A percentile compares a stretch with the other conserved stretches of the same genome.
phyloP scores from a whole-genome alignment of 768 basidiomycete genomes.

The Boletellus sp. region DNA sequence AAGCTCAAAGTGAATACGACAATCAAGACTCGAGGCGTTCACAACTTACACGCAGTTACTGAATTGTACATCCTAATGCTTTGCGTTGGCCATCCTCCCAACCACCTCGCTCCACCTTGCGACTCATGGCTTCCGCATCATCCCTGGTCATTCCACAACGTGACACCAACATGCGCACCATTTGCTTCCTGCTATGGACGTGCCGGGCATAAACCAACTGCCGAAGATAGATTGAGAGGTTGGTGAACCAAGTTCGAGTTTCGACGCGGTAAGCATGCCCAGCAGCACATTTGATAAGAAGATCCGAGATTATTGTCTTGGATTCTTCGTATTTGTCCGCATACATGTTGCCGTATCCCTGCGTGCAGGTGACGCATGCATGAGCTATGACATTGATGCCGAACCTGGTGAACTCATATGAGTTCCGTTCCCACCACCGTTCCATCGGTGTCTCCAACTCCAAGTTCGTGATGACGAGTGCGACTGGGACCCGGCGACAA shows the following conservation, averaged over 20 bases:
- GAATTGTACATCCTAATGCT: conserved; percentile 13
- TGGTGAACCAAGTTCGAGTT: conserved; percentile 23
- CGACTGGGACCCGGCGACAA: conserved; percentile 34
- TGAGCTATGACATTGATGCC: conserved; percentile 23
- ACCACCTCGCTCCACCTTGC: conserved; percentile 15
- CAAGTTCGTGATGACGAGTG: conserved; percentile 39
- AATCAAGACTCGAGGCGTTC: not conserved
- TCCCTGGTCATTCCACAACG: conserved; percentile 24
- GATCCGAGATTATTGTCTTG: conserved; percentile 22
- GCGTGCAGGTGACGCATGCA: conserved; percentile 32
- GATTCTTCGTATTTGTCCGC: conserved; percentile 37
- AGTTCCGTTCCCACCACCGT: conserved; percentile 32
- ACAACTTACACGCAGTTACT: conserved; percentile 15
- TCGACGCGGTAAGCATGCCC: conserved; percentile 19
- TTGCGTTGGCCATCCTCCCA: not conserved
- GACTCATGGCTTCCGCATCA: conserved; percentile 19
- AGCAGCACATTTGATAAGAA: conserved; percentile 21
- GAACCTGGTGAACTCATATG: conserved; percentile 20
- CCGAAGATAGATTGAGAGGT: conserved; percentile 23
- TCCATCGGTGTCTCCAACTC: conserved; percentile 35
- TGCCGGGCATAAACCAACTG: conserved; percentile 21
- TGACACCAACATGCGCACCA: conserved; percentile 22
- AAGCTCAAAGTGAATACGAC: conserved; percentile 2
- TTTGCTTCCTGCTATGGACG: conserved; percentile 20
- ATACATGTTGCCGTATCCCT: conserved; percentile 30